phyloP scores from a whole-genome alignment of 176 grass and related monocot genomes.

The Eleusine coracana region DNA sequence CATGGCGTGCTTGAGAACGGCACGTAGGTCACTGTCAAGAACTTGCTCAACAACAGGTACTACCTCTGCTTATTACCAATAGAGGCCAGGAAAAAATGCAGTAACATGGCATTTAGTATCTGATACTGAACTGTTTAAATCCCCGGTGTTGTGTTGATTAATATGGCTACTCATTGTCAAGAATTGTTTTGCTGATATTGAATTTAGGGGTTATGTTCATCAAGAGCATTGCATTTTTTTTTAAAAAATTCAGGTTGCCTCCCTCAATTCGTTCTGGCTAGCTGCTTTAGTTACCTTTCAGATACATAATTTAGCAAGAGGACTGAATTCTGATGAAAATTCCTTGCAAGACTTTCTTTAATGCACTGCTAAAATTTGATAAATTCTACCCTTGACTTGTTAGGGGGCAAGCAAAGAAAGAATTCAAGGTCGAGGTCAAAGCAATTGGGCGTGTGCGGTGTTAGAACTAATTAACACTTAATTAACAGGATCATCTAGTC shows the following conservation, averaged over 20 bases:
- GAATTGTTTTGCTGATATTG: background rate
- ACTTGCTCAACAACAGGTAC: conserved; percentile 97
- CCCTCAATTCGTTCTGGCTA: background rate
- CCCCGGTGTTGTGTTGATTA: conserved; percentile 8
- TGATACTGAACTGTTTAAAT: conserved; percentile 26
- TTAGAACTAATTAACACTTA: too few species aligned
- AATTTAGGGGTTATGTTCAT: background rate
- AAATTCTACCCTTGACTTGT: conserved; percentile 30
- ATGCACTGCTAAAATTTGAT: conserved; percentile 7
- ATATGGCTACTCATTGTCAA: background rate
- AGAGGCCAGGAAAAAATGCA: background rate
- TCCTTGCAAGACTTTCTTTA: background rate
- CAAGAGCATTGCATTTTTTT: conserved; percentile 14
- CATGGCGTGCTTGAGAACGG: conserved; percentile 77
- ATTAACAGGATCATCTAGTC: too few species aligned
- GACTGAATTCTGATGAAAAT: conserved; percentile 5
- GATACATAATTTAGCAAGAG: conserved; percentile 8
- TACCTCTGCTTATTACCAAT: background rate
- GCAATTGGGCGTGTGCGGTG: conserved; percentile 89
- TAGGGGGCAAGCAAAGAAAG: conserved; percentile 94
- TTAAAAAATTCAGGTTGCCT: background rate
- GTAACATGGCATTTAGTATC: conserved; percentile 20
- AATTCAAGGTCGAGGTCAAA: conserved; percentile 99
- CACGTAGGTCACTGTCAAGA: conserved; percentile 83
- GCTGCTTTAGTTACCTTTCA: conserved; percentile 3